Evolutionary conservation across 2,329 filamentous ascomycete species (phyloP).

Genomic region (Thelonectria rubi): DNA sequence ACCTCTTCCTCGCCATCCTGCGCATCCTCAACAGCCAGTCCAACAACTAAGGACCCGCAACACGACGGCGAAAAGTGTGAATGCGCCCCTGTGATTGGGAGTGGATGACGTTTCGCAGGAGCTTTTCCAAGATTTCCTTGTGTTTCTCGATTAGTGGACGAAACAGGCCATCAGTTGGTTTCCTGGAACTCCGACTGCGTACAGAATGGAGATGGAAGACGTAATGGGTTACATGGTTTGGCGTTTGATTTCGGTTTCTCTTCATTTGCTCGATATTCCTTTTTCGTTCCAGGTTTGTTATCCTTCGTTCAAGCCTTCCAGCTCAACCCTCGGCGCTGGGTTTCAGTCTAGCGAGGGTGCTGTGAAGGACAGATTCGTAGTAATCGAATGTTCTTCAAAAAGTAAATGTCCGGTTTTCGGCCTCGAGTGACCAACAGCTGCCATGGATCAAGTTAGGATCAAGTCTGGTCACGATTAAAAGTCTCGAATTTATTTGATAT

Average conservation of each 20-base stretch:
- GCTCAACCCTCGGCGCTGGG: neutral
- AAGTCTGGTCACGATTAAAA: conserved; percentile 33
- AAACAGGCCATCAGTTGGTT: neutral
- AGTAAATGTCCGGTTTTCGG: neutral
- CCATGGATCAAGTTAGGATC: too few relatives aligned
- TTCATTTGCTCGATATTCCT: conserved; percentile 4
- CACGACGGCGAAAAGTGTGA: neutral
- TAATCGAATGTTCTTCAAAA: neutral
- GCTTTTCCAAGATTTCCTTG: neutral
- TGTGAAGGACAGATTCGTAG: too few relatives aligned
- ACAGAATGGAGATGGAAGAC: conserved; percentile 10
- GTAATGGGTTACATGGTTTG: conserved; percentile 8
- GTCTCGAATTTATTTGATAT: conserved; percentile 62
- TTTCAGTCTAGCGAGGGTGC: neutral
- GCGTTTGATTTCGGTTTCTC: conserved; percentile 20
- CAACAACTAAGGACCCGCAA: conserved; percentile 73
- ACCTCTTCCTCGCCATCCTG: conserved; percentile 94
- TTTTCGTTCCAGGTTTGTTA: neutral
- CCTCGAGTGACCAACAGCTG: too few relatives aligned
- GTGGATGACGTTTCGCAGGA: neutral
- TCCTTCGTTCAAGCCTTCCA: neutral
- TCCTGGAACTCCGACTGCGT: neutral
- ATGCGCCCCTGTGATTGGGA: neutral
- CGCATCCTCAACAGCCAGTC: conserved; percentile 95
- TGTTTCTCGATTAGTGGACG: neutral